Base-by-base conservation (phyloP, 75 land plant species). In the Sequoiadendron giganteum region DNA sequence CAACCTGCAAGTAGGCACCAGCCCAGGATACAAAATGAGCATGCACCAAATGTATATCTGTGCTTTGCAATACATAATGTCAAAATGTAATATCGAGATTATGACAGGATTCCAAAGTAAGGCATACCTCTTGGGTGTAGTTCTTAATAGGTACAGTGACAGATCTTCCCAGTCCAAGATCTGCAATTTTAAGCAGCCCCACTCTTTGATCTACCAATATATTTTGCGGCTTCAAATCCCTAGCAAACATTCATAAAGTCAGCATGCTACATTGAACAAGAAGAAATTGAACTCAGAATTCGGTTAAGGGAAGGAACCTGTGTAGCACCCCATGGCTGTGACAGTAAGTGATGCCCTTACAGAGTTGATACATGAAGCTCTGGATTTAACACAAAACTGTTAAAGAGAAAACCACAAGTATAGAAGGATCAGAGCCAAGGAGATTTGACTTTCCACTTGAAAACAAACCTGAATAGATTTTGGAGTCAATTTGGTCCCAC, bases 321-420 rank as follows among this genome's bases (percentile, higher is more conserved):
- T 91, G 92, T 87, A 91, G 88, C 36, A 91, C 92, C 52, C 91
- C 92, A 48, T 91, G 92, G 87, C 91, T 88, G 47, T 91, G 92
- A 65, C 92, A 91, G 70, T 90, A 88, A 16, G 89, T 92, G 38
- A 91, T 86, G 47, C 92, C 92, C 45, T 91, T 91, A 77, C 92
- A 91, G 18, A 91, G 88, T 84, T 91, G 92, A 55, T 90, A 91
- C 92, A 91, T 91, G 47, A 90, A 90, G 54, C 92, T 90, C 92
- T 91, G 90, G 21, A 19, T 1, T 36, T 38, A 55, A 55, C 14
- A 34, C n/a, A 85, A 85, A 52, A 54, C 21, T 14, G 14, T 82
- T 28, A 45, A 43, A 85, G 42, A 85, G 25, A 38, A 25, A 19
- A n/a, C n/a, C 38, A 87, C 21, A 34, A 40, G 19, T 39, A 38